Percentiles rank a stretch among this genome's conserved stretches.
These are phyloP conservation scores for Alternaria novae-zelandiae DNA, from an alignment of 2,329 filamentous ascomycete genomes.

Conservation along the genomic window DNA sequence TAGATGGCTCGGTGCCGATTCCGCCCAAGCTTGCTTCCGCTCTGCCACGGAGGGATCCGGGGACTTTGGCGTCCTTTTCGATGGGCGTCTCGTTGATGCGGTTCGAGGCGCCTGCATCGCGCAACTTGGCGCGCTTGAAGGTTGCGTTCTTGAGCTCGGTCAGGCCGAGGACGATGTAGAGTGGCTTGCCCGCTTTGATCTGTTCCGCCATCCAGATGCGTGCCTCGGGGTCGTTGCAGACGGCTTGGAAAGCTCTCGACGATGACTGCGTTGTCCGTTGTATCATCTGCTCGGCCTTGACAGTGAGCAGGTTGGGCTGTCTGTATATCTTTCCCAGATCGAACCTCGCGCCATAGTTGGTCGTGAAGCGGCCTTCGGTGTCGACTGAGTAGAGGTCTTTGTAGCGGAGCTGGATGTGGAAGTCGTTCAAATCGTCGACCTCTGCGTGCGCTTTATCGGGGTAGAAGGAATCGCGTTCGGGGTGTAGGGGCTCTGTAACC, in stretches of 20 bases:
- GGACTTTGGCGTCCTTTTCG: slow-evolving; percentile 43
- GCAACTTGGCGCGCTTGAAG: slow-evolving; percentile 46
- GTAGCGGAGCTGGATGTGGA: slow-evolving; percentile 49
- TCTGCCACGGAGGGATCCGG: slow-evolving; percentile 34
- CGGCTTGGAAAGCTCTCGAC: slow-evolving; percentile 37
- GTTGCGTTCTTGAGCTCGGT: slow-evolving; percentile 48
- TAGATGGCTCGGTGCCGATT: slow-evolving; percentile 35
- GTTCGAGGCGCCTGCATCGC: slow-evolving; percentile 44
- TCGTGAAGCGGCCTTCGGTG: slow-evolving; percentile 46
- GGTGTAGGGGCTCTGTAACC: slow-evolving; percentile 45
- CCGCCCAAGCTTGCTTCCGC: slow-evolving; percentile 36
- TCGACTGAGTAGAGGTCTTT: slow-evolving; percentile 48
- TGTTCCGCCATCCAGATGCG: slow-evolving; percentile 40
- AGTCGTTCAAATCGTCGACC: slow-evolving; percentile 48
- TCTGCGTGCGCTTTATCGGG: slow-evolving; percentile 40
- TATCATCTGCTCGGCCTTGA: slow-evolving; percentile 48
- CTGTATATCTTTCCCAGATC: slow-evolving; percentile 46
- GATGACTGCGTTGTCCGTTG: slow-evolving; percentile 42
- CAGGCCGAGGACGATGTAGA: slow-evolving; percentile 45
- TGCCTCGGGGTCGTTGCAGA: slow-evolving; percentile 43
- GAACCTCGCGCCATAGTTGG: slow-evolving; percentile 49
- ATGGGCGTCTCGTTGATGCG: slow-evolving; percentile 42
- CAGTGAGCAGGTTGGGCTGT: slow-evolving; percentile 46
- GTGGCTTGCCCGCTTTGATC: slow-evolving; percentile 35
- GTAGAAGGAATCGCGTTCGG: slow-evolving; percentile 46